These are phyloP conservation scores for Alternaria viburni DNA, from an alignment of 2,329 filamentous ascomycete genomes.

Conservation along the genomic window DNA sequence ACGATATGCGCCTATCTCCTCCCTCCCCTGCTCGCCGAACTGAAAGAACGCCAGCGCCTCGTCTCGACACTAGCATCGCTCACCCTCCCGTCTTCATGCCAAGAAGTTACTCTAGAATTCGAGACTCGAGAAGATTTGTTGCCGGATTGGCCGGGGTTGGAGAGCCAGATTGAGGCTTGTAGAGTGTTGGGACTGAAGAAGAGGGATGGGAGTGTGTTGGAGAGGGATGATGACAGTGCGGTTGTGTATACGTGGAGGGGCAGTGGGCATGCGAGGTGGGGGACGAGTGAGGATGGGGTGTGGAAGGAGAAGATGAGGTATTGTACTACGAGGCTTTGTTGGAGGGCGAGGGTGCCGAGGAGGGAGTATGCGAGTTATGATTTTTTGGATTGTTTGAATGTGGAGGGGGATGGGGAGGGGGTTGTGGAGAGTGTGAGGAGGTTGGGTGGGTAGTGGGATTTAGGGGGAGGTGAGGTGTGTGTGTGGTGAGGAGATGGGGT, in stretches of 20 bases:
- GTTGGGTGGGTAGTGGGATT: background rate
- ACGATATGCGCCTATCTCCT: slow-evolving; percentile 24
- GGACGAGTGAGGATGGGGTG: slow-evolving; percentile 7
- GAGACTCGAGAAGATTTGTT: slow-evolving; percentile 23
- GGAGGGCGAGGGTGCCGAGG: slow-evolving; percentile 24
- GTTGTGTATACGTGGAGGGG: slow-evolving; percentile 25
- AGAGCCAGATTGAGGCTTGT: slow-evolving; percentile 9
- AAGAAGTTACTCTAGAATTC: slow-evolving; percentile 33
- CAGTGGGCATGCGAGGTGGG: slow-evolving; percentile 13
- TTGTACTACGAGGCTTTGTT: slow-evolving; percentile 25
- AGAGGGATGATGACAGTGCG: slow-evolving; percentile 13
- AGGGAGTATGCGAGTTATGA: slow-evolving; percentile 35
- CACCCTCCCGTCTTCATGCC: slow-evolving; percentile 23
- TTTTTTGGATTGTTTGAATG: slow-evolving; percentile 24
- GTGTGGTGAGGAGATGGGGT: no score
- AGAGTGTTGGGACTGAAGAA: slow-evolving; percentile 10
- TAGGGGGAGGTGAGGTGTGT: background rate
- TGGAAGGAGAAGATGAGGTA: slow-evolving; percentile 14
- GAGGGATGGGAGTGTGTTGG: slow-evolving; percentile 13
- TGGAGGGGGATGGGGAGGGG: background rate
- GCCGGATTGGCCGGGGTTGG: slow-evolving; percentile 1
- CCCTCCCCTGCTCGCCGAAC: slow-evolving; percentile 5
- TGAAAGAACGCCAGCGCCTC: slow-evolving; percentile 11
- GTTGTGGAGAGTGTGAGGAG: background rate
- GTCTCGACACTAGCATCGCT: slow-evolving; percentile 5